Base-by-base conservation (phyloP, 2,329 filamentous ascomycete species). In the Seiridium unicorne region DNA sequence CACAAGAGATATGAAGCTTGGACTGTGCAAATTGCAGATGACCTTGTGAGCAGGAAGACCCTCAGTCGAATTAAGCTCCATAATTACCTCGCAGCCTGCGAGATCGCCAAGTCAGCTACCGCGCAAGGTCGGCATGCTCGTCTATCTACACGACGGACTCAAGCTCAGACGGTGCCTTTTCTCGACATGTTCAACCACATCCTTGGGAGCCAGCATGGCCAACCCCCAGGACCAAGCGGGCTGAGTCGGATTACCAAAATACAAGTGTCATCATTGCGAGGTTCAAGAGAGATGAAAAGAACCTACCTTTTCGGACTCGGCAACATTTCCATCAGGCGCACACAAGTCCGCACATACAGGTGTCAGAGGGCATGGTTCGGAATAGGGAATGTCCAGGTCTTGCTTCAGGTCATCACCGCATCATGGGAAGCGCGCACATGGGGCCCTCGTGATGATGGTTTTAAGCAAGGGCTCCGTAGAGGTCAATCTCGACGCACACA, bases 361-460 rank as follows among this genome's bases (percentile, higher is more conserved):
- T 26, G 18, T 26, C 18, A 26, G 18, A 26, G 18, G 18, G 18
- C 18, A 26, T 26, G 18, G 18, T 26, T 26, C 18, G 18, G 18
- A 26, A 26, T 26, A 42, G n/a, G 44, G 42, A 68, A 80, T 86
- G 84, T 86, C 78, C 78, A 26, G 73, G 64, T 78, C 80, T 85
- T 85, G 83, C 80, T 79, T 85, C 81, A 86, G 84, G 84, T 87
- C 84, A 87, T 87, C 84, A 85, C 69, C 84, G 82, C 79, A 84
- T 87, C 84, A 86, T 87, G 84, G 83, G 71, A 79, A 82, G 83
- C 83, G 32, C 76, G 49, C 60, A 60, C 69, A 74, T 81, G 82
- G 82, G 84, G 84, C 84, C 83, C 84, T 87, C 84, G 82, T 85
- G 84, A 85, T 80, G 76, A 87, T 86, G 84, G 84, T 87, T 87